Conservation (phyloP, 2,329 filamentous ascomycete species). For the Neofusicoccum sp. region DNA sequence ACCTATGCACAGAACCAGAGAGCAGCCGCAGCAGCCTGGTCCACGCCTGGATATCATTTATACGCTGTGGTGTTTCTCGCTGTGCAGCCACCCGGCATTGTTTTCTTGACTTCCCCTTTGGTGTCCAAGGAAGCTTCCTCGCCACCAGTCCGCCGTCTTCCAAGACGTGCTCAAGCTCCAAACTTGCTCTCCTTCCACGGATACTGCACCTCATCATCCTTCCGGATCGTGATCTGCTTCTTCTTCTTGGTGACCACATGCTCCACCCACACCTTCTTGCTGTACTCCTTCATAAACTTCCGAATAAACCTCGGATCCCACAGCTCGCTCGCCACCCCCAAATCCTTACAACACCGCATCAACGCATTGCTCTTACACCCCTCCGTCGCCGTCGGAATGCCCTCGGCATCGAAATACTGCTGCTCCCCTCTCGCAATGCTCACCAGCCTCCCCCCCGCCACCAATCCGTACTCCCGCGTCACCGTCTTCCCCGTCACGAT, state of each 20-base stretch:
- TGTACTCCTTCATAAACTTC: conserved; percentile 73
- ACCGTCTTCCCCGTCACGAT: conserved; percentile 79
- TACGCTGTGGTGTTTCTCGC: too few relatives aligned
- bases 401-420: conserved; percentile 86
- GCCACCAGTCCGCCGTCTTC: not conserved
- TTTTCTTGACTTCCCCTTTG: too few relatives aligned
- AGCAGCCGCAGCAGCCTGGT: too few relatives aligned
- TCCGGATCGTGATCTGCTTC: conserved; percentile 83
- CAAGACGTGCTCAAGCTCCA: not conserved
- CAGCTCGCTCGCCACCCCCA: conserved; percentile 90
- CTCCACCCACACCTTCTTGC: conserved; percentile 86
- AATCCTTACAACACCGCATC: conserved; percentile 97
- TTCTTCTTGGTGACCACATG: conserved; percentile 85
- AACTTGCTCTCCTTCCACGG: conserved; percentile 54
- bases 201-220: conserved; percentile 73
- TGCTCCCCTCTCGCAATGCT: conserved; percentile 93
- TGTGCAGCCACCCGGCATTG: too few relatives aligned
- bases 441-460: conserved; percentile 81
- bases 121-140: not conserved
- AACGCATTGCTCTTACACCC: conserved; percentile 97
- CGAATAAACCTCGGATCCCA: conserved; percentile 95
- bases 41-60: too few relatives aligned
- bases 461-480: conserved; percentile 90
- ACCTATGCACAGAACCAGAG: too few relatives aligned
- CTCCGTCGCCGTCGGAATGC: conserved; percentile 91